Conservation (phyloP, 768 basidiomycete genomes). For the Neoboletus subvelutipes region DNA sequence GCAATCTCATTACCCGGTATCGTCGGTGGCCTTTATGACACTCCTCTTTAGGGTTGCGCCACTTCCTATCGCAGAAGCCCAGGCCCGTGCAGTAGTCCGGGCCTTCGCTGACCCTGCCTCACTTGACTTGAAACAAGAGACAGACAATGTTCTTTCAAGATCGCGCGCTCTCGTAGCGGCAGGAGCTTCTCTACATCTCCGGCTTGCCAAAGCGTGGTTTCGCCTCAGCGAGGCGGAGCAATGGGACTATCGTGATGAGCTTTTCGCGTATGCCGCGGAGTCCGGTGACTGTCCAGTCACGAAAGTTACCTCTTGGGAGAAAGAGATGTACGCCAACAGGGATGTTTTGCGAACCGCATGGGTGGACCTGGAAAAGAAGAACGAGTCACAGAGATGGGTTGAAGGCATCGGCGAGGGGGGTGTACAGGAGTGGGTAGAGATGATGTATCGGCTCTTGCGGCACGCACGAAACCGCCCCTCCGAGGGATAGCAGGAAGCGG, state of each 20-base stretch:
- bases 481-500: neutral
- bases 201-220: constrained; percentile 58
- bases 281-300: constrained; percentile 29
- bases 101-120: constrained; percentile 52
- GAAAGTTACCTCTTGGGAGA: constrained; percentile 55
- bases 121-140: constrained; percentile 50
- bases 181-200: constrained; percentile 35
- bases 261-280: constrained; percentile 49
- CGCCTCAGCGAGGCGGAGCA: constrained; percentile 51
- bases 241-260: constrained; percentile 64
- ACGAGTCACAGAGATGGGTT: constrained; percentile 61
- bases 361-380: constrained; percentile 53
- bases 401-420: constrained; percentile 60
- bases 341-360: constrained; percentile 51
- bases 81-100: constrained; percentile 61
- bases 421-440: constrained; percentile 58
- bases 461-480: constrained; percentile 6
- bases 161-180: constrained; percentile 41
- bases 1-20: constrained; percentile 41
- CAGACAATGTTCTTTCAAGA: constrained; percentile 47
- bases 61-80: constrained; percentile 76
- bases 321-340: constrained; percentile 52
- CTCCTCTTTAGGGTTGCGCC: constrained; percentile 61
- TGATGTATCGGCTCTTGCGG: constrained; percentile 38
- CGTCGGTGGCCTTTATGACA: constrained; percentile 64